Base-by-base conservation (phyloP, 139 green algal species). In the Eudorina sp. region DNA sequence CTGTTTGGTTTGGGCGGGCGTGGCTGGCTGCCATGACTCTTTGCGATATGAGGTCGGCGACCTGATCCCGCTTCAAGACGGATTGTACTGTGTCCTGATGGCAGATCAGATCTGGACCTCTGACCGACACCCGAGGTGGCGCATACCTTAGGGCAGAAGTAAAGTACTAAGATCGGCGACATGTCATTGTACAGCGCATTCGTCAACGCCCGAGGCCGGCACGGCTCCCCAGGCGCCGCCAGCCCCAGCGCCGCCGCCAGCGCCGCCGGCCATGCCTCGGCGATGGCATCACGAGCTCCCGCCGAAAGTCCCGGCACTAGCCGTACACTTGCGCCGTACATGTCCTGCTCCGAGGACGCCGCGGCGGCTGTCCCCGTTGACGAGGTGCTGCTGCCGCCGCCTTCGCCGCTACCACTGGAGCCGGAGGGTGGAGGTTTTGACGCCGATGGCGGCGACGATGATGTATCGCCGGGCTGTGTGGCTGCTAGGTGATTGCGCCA, bases 241-340 rank as follows among this genome's bases (percentile, higher is more conserved):
- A 6, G 31, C 46, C 31, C 66, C 16, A 75, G 31, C 4, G 66
- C 66, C 34, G 29, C 31, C 31, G 66, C 66, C 31, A 75, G 31
- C 66, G 36, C 34, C 34, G 34, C 21, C 4, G 66, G 66, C 66
- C 66, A 75, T 25, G 34, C 23, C 66, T 46, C 34, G 19, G 36
- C 66, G 38, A 75, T 75, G 7, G 66, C 46, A 1, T 29, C 16
- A 14, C 4, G 66, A 45, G 66, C 36, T 16, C 46, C 46, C 2
- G 46, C 66, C 66, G 66, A 45, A 31, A 75, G 66, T 23, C 31
- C 66, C 6, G 66, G 66, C n/a, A 75, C 34, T 1, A 75, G 31
- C 31, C 66, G n/a, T 19, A 75, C 66, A 46, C 66, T 75, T 31
- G 66, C 66, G 23, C 34, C 66, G 25, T 75, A 75, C 66, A 75